Evolutionary conservation across 352 stramenopile genomes (phyloP), one percentile per base, ranked within the genome.

Genomic region (Pythium vanterpoolii): DNA sequence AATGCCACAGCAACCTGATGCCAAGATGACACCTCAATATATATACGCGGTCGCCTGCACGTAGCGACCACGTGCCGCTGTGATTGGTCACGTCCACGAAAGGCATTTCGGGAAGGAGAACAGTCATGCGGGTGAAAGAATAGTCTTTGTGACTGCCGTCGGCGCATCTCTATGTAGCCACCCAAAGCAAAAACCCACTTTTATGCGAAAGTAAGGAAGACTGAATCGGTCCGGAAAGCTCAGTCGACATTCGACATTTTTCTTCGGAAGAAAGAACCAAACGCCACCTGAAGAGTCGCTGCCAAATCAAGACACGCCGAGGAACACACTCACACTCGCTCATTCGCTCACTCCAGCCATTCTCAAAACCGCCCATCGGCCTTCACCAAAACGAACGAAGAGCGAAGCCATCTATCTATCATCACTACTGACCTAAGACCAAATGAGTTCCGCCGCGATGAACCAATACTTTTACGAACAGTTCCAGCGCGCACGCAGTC

Each of bases 381-480:
- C 33, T 38, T 38, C 33, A 38, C 11, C 8, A 46, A 19, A 21
- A 14, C 16, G 27, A 18, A 38, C 5, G 11, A 47, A 48, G 14
- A 48, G 27, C 43, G 34, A 55, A 63, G 50, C 31, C 19, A 53
- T 34, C 27, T 36, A 9, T 14, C 21, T 48, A 16, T 19, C 30
- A 36, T 9, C 28, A 47, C 9, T 3, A 47, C 21, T 18, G 24
- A 48, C 47, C 11, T 30, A 23, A 53, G 5, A 19, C 4, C 43
- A 16, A n/a, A 68, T 68, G 61, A 68, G 61, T 23, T 63, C 61
- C 19, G 53, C 61, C 21, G 61, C 61, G 28, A 63, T 68, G 21
- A 68, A 68, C 34, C 61, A 63, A 33, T 68, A 68, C 48, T 68
- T 68, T 36, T 63, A 56, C 53, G 46, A 54, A 40, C 61, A 68